These are phyloP conservation scores for Coniochaeta sp. DNA, from an alignment of 2,329 filamentous ascomycete species.

Conservation along the genomic window DNA sequence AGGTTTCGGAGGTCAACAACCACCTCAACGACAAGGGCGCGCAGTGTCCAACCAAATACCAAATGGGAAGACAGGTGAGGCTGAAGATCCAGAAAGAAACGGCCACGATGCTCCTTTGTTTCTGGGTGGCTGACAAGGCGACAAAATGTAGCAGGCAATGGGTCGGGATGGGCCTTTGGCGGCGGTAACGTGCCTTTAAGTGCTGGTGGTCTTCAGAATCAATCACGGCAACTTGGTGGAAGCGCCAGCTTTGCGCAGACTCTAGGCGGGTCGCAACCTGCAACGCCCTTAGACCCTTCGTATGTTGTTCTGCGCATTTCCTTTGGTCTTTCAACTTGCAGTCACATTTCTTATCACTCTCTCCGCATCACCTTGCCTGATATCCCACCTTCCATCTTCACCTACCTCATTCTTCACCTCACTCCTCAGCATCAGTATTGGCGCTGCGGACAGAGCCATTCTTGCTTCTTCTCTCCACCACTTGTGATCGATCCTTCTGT, in stretches of 20 bases:
- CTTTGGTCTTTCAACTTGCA: not conserved
- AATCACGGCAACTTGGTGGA: constrained; percentile 45
- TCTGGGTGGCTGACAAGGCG: constrained; percentile 3
- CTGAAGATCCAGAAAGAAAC: constrained; percentile 2
- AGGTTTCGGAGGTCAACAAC: constrained; percentile 51
- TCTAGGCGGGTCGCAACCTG: constrained; percentile 53
- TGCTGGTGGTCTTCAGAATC: constrained; percentile 43
- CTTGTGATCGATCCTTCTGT: not conserved
- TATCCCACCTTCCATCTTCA: not conserved
- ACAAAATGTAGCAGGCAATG: constrained; percentile 34
- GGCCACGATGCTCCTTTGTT: not conserved
- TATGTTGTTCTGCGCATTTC: constrained; percentile 35
- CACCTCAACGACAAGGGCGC: constrained; percentile 46
- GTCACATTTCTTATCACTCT: not conserved
- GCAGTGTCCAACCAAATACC: constrained; percentile 52
- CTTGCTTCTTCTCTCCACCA: not conserved
- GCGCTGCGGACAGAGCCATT: not conserved
- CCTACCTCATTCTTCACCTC: not conserved
- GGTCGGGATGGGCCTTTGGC: constrained; percentile 55
- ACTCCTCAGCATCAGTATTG: not conserved
- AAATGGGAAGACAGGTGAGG: constrained; percentile 57
- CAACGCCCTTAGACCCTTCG: constrained; percentile 56
- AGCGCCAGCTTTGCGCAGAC: constrained; percentile 62
- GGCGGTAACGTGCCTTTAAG: constrained; percentile 31
- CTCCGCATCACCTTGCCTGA: not conserved